Evolutionary conservation across 2,329 filamentous ascomycete species (phyloP).

Genomic region (Pseudogymnoascus sp.): DNA sequence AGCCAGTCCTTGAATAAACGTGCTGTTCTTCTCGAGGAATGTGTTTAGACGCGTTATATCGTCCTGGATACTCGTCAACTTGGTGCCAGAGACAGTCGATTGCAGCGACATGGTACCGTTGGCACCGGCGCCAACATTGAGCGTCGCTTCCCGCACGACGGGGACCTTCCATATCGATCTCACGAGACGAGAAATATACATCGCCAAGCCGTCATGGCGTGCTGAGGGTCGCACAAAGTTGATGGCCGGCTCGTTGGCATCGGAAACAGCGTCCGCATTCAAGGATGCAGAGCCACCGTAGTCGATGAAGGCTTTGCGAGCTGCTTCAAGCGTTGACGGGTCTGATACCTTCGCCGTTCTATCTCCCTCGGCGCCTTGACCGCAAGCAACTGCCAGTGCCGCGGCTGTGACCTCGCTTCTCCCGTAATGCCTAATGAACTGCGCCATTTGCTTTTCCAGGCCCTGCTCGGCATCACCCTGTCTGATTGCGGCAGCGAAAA

Average conservation of each 20-base stretch:
- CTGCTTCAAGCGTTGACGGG: slow-evolving; percentile 75
- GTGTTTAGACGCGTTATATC: slow-evolving; percentile 69
- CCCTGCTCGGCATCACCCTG: slow-evolving; percentile 68
- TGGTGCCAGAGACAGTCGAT: slow-evolving; percentile 57
- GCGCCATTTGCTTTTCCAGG: slow-evolving; percentile 70
- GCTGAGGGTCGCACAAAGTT: slow-evolving; percentile 84
- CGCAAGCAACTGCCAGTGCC: slow-evolving; percentile 87
- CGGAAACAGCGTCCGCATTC: slow-evolving; percentile 63
- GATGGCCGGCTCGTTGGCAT: slow-evolving; percentile 54
- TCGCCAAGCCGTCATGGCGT: slow-evolving; percentile 75
- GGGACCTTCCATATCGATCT: slow-evolving; percentile 78
- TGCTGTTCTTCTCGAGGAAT: slow-evolving; percentile 81
- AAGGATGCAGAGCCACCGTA: slow-evolving; percentile 81
- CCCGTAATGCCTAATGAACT: slow-evolving; percentile 79
- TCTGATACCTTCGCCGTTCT: slow-evolving; percentile 66
- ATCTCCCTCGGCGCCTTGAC: slow-evolving; percentile 76
- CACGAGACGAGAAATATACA: slow-evolving; percentile 83
- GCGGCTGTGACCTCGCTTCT: slow-evolving; percentile 83
- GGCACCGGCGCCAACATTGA: slow-evolving; percentile 26
- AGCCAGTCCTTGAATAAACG: slow-evolving; percentile 87
- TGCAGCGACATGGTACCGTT: slow-evolving; percentile 54
- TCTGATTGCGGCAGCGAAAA: slow-evolving; percentile 76
- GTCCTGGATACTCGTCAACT: slow-evolving; percentile 69
- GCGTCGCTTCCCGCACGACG: slow-evolving; percentile 48
- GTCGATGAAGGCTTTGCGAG: slow-evolving; percentile 81